phyloP scores from a whole-genome alignment of 2,329 filamentous ascomycete genomes.

The Phyllosticta ampelicida region DNA sequence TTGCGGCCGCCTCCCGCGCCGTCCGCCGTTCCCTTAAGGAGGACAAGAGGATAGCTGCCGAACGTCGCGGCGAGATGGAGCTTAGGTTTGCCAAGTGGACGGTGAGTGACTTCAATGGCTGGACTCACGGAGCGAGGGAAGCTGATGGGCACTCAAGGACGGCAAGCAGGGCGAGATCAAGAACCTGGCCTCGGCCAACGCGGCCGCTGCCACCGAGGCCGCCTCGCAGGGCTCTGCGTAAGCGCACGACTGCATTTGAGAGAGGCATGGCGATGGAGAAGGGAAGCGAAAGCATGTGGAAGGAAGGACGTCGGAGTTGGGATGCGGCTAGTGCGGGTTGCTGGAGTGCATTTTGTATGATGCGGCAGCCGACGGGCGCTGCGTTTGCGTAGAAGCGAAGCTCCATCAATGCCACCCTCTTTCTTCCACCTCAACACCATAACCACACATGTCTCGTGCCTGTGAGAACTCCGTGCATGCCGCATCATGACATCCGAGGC shows the following conservation, averaged over 20 bases:
- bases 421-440: constrained; percentile 3
- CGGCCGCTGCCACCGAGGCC: constrained; percentile 28
- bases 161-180: constrained; percentile 88
- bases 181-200: constrained; percentile 52
- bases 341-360: constrained; percentile 11
- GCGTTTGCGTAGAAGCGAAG: constrained; percentile 6
- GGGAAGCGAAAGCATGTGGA: constrained; percentile 1
- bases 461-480: constrained; percentile 1
- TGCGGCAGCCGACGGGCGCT: constrained; percentile 8
- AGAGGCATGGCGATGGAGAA: constrained; percentile 8
- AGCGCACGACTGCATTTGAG: constrained; percentile 15
- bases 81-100: constrained; percentile 90
- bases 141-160: constrained; percentile 27
- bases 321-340: constrained; percentile 9
- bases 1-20: constrained; percentile 85
- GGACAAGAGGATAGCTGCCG: constrained; percentile 73
- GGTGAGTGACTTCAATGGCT: constrained; percentile 49
- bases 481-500: constrained; percentile 4
- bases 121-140: constrained; percentile 45
- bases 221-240: constrained; percentile 36
- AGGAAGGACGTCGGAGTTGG: background rate
- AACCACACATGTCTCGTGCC: constrained; percentile 2
- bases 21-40: constrained; percentile 97
- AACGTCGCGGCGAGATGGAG: constrained; percentile 83
- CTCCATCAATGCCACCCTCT: constrained; percentile 11